phyloP scores from a whole-genome alignment of 305 asterid species.

The Fraxinus latifolia region DNA sequence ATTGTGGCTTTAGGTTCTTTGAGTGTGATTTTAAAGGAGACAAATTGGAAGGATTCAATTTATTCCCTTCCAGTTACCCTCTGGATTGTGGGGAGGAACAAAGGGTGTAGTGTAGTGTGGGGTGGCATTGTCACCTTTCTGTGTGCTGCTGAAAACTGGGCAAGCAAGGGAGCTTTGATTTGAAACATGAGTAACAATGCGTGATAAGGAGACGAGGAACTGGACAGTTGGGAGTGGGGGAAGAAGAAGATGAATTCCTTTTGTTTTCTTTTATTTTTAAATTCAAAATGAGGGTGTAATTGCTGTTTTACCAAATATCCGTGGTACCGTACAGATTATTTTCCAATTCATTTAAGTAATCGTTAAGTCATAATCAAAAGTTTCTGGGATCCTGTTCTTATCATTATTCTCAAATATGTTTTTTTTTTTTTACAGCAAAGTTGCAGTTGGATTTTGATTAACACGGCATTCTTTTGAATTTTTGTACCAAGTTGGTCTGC shows the following conservation, averaged over 20 bases:
- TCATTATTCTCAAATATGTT: neutral
- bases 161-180: neutral
- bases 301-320: neutral
- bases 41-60: neutral
- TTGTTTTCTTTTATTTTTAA: neutral
- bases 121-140: neutral
- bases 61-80: neutral
- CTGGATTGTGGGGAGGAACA: neutral
- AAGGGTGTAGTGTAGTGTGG: neutral
- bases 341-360: neutral
- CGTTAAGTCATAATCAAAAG: neutral
- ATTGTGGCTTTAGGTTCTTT: neutral
- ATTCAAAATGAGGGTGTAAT: neutral
- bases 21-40: neutral
- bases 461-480: neutral
- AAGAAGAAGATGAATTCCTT: neutral
- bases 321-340: neutral
- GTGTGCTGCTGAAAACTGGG: neutral
- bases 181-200: neutral
- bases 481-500: neutral
- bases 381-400: slow-evolving; percentile 2
- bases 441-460: neutral
- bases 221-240: neutral
- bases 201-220: neutral
- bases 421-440: neutral